These are phyloP conservation scores for Forsythia suspensa DNA, from an alignment of 257 asterid species.

Conservation along the genomic window DNA sequence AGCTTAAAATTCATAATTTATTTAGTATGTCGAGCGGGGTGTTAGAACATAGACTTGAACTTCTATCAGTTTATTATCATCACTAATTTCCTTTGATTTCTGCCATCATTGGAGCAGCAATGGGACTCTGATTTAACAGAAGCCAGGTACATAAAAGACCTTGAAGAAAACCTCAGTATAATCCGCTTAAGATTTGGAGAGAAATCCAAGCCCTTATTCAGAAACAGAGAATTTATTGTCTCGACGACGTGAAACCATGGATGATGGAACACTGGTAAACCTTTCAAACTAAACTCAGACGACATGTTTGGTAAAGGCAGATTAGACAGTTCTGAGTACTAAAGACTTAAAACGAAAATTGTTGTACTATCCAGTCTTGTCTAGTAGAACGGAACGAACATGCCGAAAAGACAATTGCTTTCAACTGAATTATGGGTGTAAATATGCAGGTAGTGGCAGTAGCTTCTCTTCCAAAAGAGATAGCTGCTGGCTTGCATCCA, in stretches of 20 bases:
- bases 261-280: conserved; percentile 78
- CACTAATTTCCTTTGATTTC: neutral
- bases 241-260: conserved; percentile 90
- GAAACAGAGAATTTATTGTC: conserved; percentile 89
- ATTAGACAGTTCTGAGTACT: no score
- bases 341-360: neutral
- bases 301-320: no score
- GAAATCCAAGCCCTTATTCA: conserved; percentile 72
- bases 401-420: no score
- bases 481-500: conserved; percentile 85
- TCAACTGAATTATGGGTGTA: neutral
- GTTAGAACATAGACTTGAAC: no score
- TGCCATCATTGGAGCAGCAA: conserved; percentile 42
- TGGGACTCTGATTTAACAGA: conserved; percentile 88
- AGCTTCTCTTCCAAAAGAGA: conserved; percentile 91
- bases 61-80: neutral
- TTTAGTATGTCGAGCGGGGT: no score
- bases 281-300: no score
- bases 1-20: no score
- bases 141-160: conserved; percentile 71
- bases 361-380: neutral
- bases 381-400: no score
- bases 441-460: conserved; percentile 78
- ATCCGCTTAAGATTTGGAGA: conserved; percentile 79
- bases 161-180: conserved; percentile 78